Percentiles rank a stretch among this genome's conserved stretches.
These are phyloP conservation scores for Rosellinia necatrix DNA, from an alignment of 2,329 filamentous ascomycete genomes.

Conservation along the genomic window DNA sequence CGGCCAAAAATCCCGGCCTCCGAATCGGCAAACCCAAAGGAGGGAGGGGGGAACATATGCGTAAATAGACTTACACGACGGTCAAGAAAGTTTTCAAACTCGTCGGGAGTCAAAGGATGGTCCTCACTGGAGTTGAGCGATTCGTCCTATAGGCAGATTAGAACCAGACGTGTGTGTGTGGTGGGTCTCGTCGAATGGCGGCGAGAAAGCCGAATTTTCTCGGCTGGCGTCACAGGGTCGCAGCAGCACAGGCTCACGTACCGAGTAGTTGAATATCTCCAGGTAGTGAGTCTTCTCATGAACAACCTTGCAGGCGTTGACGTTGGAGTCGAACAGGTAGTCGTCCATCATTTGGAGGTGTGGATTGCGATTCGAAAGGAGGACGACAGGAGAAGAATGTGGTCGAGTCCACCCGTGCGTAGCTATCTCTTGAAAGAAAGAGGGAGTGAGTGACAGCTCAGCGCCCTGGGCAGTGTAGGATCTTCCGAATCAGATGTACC, in stretches of 20 bases:
- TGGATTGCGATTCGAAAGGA: neutral
- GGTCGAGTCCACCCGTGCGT: neutral
- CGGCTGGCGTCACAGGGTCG: neutral
- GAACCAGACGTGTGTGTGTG: neutral
- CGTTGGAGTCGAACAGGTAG: constrained; percentile 58
- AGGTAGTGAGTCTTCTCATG: constrained; percentile 59
- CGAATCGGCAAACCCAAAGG: neutral
- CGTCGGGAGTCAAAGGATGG: constrained; percentile 55
- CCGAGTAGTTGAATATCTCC: constrained; percentile 64
- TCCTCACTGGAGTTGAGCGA: constrained; percentile 56
- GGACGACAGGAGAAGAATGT: neutral
- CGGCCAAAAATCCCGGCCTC: neutral
- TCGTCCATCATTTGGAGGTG: constrained; percentile 55
- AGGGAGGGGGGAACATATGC: neutral
- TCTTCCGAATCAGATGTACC: neutral
- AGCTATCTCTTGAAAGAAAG: neutral
- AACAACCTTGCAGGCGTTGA: constrained; percentile 54
- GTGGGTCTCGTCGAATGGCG: neutral
- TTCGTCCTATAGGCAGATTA: constrained; percentile 48
- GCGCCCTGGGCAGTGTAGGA: constrained; percentile 4
- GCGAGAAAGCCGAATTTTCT: neutral
- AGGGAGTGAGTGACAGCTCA: constrained; percentile 22
- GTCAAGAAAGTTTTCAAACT: constrained; percentile 62
- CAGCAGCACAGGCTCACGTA: constrained; percentile 39
- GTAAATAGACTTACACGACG: constrained; percentile 48